Percentiles rank a stretch among this genome's conserved stretches.
These are phyloP conservation scores for Melocanna baccifera DNA, from an alignment of 176 grass and related monocot genomes.

Conservation along the genomic window DNA sequence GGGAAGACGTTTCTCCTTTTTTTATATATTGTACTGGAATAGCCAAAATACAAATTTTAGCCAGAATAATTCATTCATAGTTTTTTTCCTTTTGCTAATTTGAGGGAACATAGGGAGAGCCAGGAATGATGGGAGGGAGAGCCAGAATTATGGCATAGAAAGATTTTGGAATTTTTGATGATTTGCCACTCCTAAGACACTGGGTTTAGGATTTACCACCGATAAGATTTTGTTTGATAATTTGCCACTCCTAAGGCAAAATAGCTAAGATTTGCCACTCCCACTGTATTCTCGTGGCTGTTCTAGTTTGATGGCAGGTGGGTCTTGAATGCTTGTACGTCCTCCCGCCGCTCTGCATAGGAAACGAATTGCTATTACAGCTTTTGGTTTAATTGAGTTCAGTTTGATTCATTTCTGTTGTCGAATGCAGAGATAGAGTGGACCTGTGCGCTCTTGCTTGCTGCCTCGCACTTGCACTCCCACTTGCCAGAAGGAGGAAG, in stretches of 20 bases:
- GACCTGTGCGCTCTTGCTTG: too few relatives aligned
- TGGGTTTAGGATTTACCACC: too few relatives aligned
- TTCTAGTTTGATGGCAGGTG: constrained; percentile 57
- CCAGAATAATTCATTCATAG: not conserved
- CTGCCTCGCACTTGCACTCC: too few relatives aligned
- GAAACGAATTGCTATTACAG: constrained; percentile 19
- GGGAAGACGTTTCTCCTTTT: not conserved
- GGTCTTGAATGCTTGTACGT: constrained; percentile 63
- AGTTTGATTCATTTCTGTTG: too few relatives aligned
- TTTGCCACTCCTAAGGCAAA: too few relatives aligned
- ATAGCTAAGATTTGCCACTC: too few relatives aligned
- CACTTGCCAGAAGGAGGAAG: too few relatives aligned
- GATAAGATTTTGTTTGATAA: too few relatives aligned
- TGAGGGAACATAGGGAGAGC: not conserved
- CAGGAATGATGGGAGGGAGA: not conserved
- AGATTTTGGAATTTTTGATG: not conserved
- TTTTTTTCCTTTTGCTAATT: not conserved
- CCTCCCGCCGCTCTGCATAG: constrained; percentile 34
- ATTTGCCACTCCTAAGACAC: too few relatives aligned
- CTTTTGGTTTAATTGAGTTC: not conserved
- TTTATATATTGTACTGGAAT: not conserved
- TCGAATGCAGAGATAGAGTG: too few relatives aligned
- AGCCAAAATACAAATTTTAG: not conserved
- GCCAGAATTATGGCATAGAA: not conserved
- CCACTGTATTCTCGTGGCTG: constrained; percentile 20